Evolutionary conservation across 352 stramenopile genomes (phyloP), one percentile per base, ranked within the genome.

Genomic region (Pythium volutum): DNA sequence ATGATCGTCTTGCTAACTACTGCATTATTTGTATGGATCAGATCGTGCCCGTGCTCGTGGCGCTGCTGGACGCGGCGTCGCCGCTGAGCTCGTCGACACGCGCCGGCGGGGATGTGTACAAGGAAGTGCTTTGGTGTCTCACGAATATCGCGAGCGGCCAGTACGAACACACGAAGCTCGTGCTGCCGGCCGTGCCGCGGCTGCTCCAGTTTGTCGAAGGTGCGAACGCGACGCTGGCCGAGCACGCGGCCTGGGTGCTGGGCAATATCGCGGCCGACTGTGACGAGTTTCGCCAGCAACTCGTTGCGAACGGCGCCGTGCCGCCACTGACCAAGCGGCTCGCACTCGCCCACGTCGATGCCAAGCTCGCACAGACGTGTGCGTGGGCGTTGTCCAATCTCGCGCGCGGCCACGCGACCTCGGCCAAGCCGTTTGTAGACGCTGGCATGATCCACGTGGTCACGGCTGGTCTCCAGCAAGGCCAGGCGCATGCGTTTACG

Each of bases 211-310:
- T 95, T 50, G 55, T 93, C 23, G 75, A 90, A 53, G 71, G 67
- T 15, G 60, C 75, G 9, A 91, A 83, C 62, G 31, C 59, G 23
- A 74, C 75, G 23, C 73, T 95, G 12, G 79, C 81, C 12, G 86
- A 93, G 63, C 81, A 92, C 41, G 76, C 86, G 2, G 84, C 84
- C 10, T 95, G 84, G 82, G 82, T 88, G 33, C 59, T 95, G 22
- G 86, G 86, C 29, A 95, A 95, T 64, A 93, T 95, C 58, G 86
- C 84, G 1, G 86, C 82, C 25, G 86, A 95, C 67, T 91, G 84
- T 33, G 79, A 93, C 33, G 79, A 91, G 64, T 91, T 93, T 46
- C 80, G 86, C n/a, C 81, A 93, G 58, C 68, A 88, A 34, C 75
- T 95, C 18, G 89, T 90, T 50, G 72, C 73, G 22, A 79, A 76